phyloP scores from a whole-genome alignment of 345 rosid species.

The Zanthoxylum bungeanum region DNA sequence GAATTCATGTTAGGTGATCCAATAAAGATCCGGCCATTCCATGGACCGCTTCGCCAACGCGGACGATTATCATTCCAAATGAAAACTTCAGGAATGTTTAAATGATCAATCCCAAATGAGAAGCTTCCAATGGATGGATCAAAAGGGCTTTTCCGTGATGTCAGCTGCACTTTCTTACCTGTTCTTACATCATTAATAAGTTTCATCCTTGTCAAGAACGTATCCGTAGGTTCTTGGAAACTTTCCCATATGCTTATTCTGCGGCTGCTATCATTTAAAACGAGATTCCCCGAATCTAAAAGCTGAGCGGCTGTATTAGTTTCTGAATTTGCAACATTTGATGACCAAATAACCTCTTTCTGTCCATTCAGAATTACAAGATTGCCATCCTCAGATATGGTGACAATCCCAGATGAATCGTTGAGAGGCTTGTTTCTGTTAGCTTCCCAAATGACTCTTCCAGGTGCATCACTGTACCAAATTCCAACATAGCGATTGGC shows the following conservation, averaged over 20 bases:
- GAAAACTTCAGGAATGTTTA: constrained; percentile 29
- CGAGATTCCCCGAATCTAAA: constrained; percentile 36
- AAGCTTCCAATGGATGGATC: constrained; percentile 63
- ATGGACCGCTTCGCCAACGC: constrained; percentile 32
- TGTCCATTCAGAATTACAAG: constrained; percentile 30
- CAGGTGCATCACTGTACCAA: constrained; percentile 19
- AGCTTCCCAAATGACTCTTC: constrained; percentile 29
- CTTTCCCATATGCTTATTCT: constrained; percentile 50
- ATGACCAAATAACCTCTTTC: constrained; percentile 33
- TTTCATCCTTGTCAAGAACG: constrained; percentile 36
- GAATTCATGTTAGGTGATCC: constrained; percentile 18
- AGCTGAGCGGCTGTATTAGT: constrained; percentile 29
- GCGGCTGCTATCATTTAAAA: constrained; percentile 10
- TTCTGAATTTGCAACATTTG: constrained; percentile 21
- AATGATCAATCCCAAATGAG: constrained; percentile 30
- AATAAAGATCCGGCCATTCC: constrained; percentile 29
- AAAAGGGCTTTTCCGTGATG: constrained; percentile 43
- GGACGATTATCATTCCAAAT: constrained; percentile 42
- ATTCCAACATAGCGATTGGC: constrained; percentile 27
- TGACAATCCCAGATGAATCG: constrained; percentile 30
- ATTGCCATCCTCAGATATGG: constrained; percentile 29
- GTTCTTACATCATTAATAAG: constrained; percentile 25
- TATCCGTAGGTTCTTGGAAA: constrained; percentile 39
- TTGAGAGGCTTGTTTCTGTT: constrained; percentile 27
- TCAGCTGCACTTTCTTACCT: constrained; percentile 25